Conservation (phyloP, 2,329 filamentous ascomycete genomes). For the Gliomastix tumulicola region DNA sequence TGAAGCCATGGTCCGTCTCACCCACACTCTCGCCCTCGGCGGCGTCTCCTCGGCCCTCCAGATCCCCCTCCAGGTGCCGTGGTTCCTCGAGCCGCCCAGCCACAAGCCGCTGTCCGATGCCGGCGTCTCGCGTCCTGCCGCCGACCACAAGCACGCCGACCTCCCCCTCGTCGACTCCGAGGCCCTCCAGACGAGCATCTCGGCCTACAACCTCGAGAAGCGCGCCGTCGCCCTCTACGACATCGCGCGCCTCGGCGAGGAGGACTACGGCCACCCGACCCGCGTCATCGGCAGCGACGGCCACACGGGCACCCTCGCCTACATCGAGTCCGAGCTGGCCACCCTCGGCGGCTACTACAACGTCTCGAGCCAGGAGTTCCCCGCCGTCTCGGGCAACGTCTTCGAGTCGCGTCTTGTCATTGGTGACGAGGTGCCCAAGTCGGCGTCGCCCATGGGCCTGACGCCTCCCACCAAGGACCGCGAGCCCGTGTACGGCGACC, state of each 20-base stretch:
- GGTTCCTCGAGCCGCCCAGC: constrained; percentile 2
- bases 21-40: too few species aligned
- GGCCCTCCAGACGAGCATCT: constrained; percentile 50
- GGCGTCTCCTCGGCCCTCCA: constrained; percentile 6
- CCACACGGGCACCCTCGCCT: neutral
- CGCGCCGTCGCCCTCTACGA: constrained; percentile 56
- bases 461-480: constrained; percentile 58
- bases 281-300: constrained; percentile 51
- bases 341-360: constrained; percentile 54
- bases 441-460: constrained; percentile 53
- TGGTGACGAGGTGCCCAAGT: constrained; percentile 40
- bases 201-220: constrained; percentile 44
- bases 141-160: constrained; percentile 4
- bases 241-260: constrained; percentile 50
- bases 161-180: constrained; percentile 42
- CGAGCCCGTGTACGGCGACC: constrained; percentile 49
- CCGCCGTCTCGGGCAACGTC: constrained; percentile 53
- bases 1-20: too few species aligned
- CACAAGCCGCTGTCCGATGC: constrained; percentile 1
- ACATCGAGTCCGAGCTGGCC: constrained; percentile 11
- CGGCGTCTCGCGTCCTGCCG: neutral
- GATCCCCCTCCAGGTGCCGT: constrained; percentile 6
- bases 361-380: constrained; percentile 56
- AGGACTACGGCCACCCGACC: constrained; percentile 61
- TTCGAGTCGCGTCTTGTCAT: constrained; percentile 52